phyloP scores from a whole-genome alignment of 257 asterid species.

The Striga asiatica region DNA sequence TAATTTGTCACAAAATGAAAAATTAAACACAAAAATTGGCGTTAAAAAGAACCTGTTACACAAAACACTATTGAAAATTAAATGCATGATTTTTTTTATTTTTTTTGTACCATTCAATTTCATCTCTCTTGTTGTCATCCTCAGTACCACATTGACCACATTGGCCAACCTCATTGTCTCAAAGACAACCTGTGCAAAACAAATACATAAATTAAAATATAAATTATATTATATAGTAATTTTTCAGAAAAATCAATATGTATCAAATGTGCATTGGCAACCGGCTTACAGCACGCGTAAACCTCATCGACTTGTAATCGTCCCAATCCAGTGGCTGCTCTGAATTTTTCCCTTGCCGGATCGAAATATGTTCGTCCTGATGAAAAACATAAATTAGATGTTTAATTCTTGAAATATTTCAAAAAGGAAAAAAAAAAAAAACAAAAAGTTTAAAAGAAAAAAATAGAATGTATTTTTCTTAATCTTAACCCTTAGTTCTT shows the following conservation, averaged over 20 bases:
- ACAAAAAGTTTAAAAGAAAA: too few species aligned
- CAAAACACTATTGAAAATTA: too few species aligned
- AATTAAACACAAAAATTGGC: too few species aligned
- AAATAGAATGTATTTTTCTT: too few species aligned
- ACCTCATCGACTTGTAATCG: conserved; percentile 51
- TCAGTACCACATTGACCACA: conserved; percentile 49
- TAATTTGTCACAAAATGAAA: too few species aligned
- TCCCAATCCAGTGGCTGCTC: conserved; percentile 47
- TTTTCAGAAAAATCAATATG: neutral
- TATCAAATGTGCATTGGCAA: neutral
- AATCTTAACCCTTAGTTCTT: conserved; percentile 59
- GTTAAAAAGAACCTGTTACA: too few species aligned
- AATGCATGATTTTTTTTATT: too few species aligned
- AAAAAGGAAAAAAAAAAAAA: too few species aligned
- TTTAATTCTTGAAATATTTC: too few species aligned
- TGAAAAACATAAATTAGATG: too few species aligned
- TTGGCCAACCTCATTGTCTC: conserved; percentile 66
- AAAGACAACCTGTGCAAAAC: conserved; percentile 31
- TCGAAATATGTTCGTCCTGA: conserved; percentile 61
- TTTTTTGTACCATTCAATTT: conserved; percentile 63
- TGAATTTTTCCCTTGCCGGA: conserved; percentile 27
- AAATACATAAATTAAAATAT: too few species aligned
- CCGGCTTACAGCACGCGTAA: conserved; percentile 65
- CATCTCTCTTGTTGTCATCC: conserved; percentile 56
- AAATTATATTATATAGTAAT: neutral